Base-by-base conservation (phyloP, 805 yeast species). In the Saturnispora dispora region DNA sequence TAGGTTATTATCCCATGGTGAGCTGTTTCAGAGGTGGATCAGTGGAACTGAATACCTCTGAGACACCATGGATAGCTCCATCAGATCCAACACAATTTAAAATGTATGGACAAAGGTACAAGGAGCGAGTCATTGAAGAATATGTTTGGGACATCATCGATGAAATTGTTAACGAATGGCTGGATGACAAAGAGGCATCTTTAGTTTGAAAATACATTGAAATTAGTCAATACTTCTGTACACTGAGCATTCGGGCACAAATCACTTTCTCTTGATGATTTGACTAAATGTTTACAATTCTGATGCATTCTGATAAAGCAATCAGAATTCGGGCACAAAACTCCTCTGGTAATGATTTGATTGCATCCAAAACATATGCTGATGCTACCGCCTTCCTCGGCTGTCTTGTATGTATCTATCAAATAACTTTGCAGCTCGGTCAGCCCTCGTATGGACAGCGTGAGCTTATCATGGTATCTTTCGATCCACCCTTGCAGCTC, bases 1-100 rank as follows among this genome's bases (percentile, higher is more conserved):
- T 88, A 50, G 99, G 98, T 0, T 93, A 93, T 63, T 93, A 82
- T 67, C 98, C 99, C 1, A 87, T 89, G 71, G 74, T 88, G 33
- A 85, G 96, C 50, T 85, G 85, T 25, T 93, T 79, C 63, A 80
- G 79, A 57, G 84, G 84, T 2, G 98, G 98, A 0, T 70, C 76
- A 9, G 95, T 87, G 5, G 71, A 77, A 53, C 64, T 91, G 52
- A 81, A 85, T 55, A 73, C 88, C 2, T 85, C 89, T 0, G 84
- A 88, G 0, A 72, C 80, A 11, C 76, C 89, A 58, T 71, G 72
- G 54, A 72, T 59, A 48, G 66, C 69, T 13, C 78, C 83, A 0
- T 56, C 58, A 0, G 20, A 63, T 0, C 63, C 52, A 2, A 25
- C 15, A 0, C 62, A 60, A 0, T 75, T 81, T 1, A 72, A 73